These are phyloP conservation scores for Neostapfia colusana DNA, from an alignment of 176 grass and related monocot genomes.

Conservation along the genomic window DNA sequence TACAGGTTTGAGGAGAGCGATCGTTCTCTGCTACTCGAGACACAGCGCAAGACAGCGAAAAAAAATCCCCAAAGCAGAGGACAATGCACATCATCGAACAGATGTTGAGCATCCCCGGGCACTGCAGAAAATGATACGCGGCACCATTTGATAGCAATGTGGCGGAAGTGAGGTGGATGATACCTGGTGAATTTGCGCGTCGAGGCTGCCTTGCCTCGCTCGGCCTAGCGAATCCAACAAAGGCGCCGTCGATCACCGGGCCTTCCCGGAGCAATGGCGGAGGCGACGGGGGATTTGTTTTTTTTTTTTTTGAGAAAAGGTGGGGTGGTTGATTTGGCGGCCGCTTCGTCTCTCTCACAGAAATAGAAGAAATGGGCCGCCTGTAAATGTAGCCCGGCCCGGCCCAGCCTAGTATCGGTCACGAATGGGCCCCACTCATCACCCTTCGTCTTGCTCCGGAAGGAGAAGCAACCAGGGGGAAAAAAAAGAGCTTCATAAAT, in stretches of 20 bases:
- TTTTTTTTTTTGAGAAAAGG: no score
- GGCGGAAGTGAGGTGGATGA: background rate
- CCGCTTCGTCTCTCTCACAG: background rate
- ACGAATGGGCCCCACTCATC: background rate
- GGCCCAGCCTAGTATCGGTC: background rate
- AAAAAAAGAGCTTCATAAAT: background rate
- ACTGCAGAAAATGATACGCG: background rate
- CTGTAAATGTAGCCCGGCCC: background rate
- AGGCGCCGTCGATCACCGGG: background rate
- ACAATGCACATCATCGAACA: conserved; percentile 34
- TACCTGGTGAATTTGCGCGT: background rate
- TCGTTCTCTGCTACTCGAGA: background rate
- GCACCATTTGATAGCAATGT: background rate
- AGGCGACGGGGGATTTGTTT: no score
- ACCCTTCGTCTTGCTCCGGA: conserved; percentile 8
- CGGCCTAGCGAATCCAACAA: background rate
- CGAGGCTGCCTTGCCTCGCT: background rate
- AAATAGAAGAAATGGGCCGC: background rate
- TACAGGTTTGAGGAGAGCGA: background rate
- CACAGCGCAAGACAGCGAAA: background rate
- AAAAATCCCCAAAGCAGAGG: background rate
- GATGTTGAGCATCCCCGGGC: background rate
- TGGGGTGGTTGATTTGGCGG: background rate
- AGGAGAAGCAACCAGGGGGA: background rate
- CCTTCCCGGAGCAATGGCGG: background rate